Evolutionary conservation across 106 monocot genomes (phyloP), one percentile per base, ranked within the genome.

Genomic region (Allium fistulosum): DNA sequence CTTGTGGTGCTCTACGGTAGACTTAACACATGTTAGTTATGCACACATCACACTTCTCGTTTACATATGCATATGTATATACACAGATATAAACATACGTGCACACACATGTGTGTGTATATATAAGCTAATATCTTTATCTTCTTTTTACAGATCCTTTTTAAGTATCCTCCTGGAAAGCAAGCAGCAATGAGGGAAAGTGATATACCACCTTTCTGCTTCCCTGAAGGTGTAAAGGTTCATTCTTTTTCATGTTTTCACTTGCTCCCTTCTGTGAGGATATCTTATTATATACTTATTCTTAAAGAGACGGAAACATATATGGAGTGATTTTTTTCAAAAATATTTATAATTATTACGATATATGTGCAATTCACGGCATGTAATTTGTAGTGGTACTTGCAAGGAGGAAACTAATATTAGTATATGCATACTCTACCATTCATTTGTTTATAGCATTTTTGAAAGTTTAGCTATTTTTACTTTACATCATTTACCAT

Each of bases 171-270:
- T 69, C 96, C 88, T 59, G 89, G 92, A 57, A 97, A 86, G 78
- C 82, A 46, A 67, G 77, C 75, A 62, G 79, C 77, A 62, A 89
- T 84, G 82, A 81, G 80, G 72, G 92, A 88, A 75, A 79, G 49
- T 69, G 96, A 97, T 76, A 72, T 97, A 61, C 88, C 86, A 49
- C 72, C 78, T 22, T 97, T 97, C 60, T 97, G 96, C 82, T 97
- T 97, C 77, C 96, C 96, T 53, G 86, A 84, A 80, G 97, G 97
- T 75, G 84, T 97, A 57, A 89, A 92, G 89, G 97, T 96, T 71
- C 57, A 70, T 1, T 60, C 12, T 45, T 53, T 69, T 51, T 64
- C 55, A 58, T 68, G 57, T 26, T 56, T 12, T 15, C 53, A 53
- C 26, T 67, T 55, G 15, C 37, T 37, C 37, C 37, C 22, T 51